phyloP scores from a whole-genome alignment of 2,329 filamentous ascomycete species.

The Juglanconis oblonga region DNA sequence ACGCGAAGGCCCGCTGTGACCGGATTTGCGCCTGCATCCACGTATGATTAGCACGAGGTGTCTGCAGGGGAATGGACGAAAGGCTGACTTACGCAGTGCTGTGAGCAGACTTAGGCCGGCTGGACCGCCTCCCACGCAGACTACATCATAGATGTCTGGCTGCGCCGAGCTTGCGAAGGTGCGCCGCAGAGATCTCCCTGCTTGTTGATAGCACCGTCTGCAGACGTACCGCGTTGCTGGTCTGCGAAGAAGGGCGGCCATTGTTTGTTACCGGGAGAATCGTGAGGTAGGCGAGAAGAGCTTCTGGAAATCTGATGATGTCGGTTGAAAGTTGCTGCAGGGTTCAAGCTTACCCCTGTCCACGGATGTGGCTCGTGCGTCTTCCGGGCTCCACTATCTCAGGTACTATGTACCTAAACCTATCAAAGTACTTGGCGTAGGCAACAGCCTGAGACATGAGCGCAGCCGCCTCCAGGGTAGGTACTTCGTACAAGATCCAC shows the following conservation, averaged over 20 bases:
- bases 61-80: not conserved
- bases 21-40: conserved; percentile 65
- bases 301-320: not conserved
- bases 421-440: no score
- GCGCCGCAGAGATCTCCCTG: conserved; percentile 31
- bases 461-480: no score
- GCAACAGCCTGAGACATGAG: no score
- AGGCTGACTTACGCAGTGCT: conserved; percentile 61
- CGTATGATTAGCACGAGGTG: not conserved
- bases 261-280: conserved; percentile 5
- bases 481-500: no score
- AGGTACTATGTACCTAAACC: no score
- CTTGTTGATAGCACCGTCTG: conserved; percentile 41
- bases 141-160: conserved; percentile 85
- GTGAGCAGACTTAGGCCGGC: conserved; percentile 81
- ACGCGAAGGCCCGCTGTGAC: conserved; percentile 74
- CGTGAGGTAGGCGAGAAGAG: not conserved
- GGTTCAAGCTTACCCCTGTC: conserved; percentile 14
- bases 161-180: conserved; percentile 39
- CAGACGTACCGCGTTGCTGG: conserved; percentile 39
- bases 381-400: not conserved
- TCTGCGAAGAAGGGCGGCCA: conserved; percentile 24
- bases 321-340: conserved; percentile 3
- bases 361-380: conserved; percentile 6
- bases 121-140: conserved; percentile 86